phyloP scores from a whole-genome alignment of 139 green algal species.

The Chlorella sp. region DNA sequence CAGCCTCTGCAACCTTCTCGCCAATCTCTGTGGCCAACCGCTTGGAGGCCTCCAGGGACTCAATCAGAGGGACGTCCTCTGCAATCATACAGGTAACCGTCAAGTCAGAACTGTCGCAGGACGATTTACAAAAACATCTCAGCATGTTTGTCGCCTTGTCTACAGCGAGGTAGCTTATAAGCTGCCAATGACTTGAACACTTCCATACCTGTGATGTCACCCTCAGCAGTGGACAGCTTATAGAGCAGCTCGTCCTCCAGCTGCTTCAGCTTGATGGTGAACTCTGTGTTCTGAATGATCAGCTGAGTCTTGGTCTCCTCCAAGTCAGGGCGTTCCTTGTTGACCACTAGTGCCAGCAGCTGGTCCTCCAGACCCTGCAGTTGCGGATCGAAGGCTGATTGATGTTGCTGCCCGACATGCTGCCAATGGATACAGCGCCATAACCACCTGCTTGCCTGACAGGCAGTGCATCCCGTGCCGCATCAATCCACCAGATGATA shows the following conservation, averaged over 20 bases:
- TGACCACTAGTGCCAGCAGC: slow-evolving; percentile 81
- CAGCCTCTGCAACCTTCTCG: slow-evolving; percentile 61
- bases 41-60: slow-evolving; percentile 80
- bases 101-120: too few species aligned
- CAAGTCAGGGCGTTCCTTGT: slow-evolving; percentile 82
- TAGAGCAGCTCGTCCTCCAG: slow-evolving; percentile 74
- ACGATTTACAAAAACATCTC: too few species aligned
- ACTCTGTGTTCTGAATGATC: slow-evolving; percentile 85
- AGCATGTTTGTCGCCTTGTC: too few species aligned
- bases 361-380: slow-evolving; percentile 84
- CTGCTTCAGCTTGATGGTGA: slow-evolving; percentile 88
- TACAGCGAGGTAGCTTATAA: too few species aligned
- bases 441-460: too few species aligned
- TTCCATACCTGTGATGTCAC: slow-evolving; percentile 89
- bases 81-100: too few species aligned
- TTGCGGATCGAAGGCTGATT: too few species aligned
- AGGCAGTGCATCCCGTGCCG: too few species aligned
- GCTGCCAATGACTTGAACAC: too few species aligned
- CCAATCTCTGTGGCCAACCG: slow-evolving; percentile 75
- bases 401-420: too few species aligned
- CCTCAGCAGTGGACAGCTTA: slow-evolving; percentile 80
- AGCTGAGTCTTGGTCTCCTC: slow-evolving; percentile 86
- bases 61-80: slow-evolving; percentile 85
- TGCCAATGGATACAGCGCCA: too few species aligned
- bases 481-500: too few species aligned